A percentile compares a stretch with the other conserved stretches of the same genome.
These are phyloP conservation scores for Acanthamoeba quina DNA, from an alignment of 208 protist species.

Conservation along the genomic window DNA sequence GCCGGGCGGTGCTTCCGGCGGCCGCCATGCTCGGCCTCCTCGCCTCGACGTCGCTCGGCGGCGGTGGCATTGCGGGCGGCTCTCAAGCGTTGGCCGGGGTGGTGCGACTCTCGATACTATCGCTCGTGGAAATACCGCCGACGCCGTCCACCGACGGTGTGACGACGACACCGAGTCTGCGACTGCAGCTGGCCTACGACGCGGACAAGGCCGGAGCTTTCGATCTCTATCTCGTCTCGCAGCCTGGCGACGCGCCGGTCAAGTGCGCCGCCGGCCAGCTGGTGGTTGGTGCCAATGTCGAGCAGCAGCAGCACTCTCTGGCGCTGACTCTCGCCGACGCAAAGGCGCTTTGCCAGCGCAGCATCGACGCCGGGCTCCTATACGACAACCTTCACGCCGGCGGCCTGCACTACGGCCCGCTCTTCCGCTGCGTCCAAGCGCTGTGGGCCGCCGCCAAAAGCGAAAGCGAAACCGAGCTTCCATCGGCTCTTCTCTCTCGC, in stretches of 20 bases:
- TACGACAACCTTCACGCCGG: constrained; percentile 26
- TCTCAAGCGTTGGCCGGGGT: background rate
- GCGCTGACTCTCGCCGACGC: background rate
- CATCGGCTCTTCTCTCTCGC: background rate
- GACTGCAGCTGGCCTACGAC: background rate
- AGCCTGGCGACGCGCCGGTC: background rate
- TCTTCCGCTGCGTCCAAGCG: background rate
- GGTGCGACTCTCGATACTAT: background rate
- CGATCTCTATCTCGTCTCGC: background rate
- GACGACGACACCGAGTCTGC: background rate
- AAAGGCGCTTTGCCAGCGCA: background rate
- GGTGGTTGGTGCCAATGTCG: background rate
- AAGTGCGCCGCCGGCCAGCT: constrained; percentile 1
- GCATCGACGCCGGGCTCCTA: background rate
- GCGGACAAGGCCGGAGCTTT: background rate
- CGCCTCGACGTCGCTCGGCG: background rate
- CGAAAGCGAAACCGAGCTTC: background rate
- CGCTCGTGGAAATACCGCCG: background rate
- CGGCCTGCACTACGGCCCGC: constrained; percentile 48
- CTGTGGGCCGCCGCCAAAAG: background rate
- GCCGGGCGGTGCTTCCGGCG: constrained; percentile 13
- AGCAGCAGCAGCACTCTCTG: background rate
- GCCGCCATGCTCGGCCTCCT: constrained; percentile 40
- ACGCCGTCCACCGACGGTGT: background rate
- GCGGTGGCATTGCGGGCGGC: background rate